A percentile compares a stretch with the other conserved stretches of the same genome.
Conservation (phyloP, 805 yeast genomes). For the Cyberlindnera saturnus region DNA sequence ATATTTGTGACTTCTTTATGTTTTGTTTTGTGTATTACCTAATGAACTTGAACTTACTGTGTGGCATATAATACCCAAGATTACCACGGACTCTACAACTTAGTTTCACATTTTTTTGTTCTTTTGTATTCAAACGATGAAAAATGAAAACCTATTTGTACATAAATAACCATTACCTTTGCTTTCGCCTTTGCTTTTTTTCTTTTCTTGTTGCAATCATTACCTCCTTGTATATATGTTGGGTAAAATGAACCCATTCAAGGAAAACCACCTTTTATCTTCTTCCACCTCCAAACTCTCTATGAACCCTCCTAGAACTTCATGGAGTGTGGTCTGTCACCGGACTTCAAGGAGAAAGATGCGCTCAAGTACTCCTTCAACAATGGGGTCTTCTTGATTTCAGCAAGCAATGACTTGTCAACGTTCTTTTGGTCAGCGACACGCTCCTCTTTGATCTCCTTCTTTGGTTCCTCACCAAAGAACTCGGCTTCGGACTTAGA, state of each 20-base stretch:
- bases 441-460: conserved; percentile 90
- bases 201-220: conserved; percentile 1
- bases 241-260: not conserved
- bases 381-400: conserved; percentile 95
- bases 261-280: not conserved
- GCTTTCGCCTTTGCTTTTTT: conserved; percentile 1
- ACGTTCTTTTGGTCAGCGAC: conserved; percentile 94
- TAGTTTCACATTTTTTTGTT: conserved; percentile 15
- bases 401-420: conserved; percentile 86
- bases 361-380: conserved; percentile 95
- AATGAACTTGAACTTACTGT: too few species aligned
- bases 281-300: not conserved
- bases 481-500: conserved; percentile 88
- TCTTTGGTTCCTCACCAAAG: conserved; percentile 74
- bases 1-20: too few species aligned
- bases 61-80: too few species aligned
- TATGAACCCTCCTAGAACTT: conserved; percentile 60
- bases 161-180: conserved; percentile 19
- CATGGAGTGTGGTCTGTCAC: conserved; percentile 98
- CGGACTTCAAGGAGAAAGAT: conserved; percentile 93
- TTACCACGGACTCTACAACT: too few species aligned
- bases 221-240: not conserved
- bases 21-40: too few species aligned
- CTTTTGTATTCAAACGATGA: conserved; percentile 12
- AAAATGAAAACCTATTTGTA: conserved; percentile 17